These are phyloP conservation scores for Dictyophora rubrovolvata DNA, from an alignment of 768 basidiomycete species.

Conservation along the genomic window DNA sequence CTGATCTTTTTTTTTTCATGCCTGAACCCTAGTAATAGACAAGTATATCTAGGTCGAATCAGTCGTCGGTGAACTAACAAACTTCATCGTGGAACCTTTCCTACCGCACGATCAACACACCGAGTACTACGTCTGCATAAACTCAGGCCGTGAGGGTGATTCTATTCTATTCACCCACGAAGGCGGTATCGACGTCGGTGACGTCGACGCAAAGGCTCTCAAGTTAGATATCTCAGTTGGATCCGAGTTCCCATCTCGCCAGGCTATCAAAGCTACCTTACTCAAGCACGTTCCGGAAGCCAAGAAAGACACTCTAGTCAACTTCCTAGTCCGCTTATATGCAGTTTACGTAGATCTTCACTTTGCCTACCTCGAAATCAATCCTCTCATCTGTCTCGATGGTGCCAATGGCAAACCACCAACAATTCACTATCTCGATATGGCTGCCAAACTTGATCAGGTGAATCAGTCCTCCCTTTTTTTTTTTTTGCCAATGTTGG, in stretches of 20 bases:
- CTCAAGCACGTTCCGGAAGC: conserved; percentile 72
- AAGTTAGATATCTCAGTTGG: conserved; percentile 75
- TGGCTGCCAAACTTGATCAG: conserved; percentile 99
- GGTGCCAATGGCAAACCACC: conserved; percentile 57
- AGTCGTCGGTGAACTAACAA: conserved; percentile 89
- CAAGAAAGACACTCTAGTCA: conserved; percentile 80
- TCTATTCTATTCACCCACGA: conserved; percentile 98
- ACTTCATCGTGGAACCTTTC: conserved; percentile 99
- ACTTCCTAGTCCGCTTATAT: conserved; percentile 93
- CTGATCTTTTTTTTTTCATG: conserved; percentile 11
- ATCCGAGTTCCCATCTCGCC: conserved; percentile 72
- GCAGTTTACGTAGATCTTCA: conserved; percentile 97
- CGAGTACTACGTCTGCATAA: conserved; percentile 98
- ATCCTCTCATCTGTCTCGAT: conserved; percentile 93
- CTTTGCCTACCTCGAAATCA: conserved; percentile 99
- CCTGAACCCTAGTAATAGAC: conserved; percentile 10
- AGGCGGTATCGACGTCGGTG: conserved; percentile 97
- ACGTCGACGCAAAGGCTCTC: conserved; percentile 95
- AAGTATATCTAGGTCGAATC: conserved; percentile 63
- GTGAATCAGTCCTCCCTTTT: conserved; percentile 8
- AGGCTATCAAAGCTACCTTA: conserved; percentile 62
- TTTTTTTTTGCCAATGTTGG: too few species aligned
- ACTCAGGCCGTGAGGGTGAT: conserved; percentile 88
- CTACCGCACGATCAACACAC: conserved; percentile 87
- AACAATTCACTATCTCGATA: conserved; percentile 91